These are phyloP conservation scores for Vinca minor DNA, from an alignment of 257 asterid species.

Conservation along the genomic window DNA sequence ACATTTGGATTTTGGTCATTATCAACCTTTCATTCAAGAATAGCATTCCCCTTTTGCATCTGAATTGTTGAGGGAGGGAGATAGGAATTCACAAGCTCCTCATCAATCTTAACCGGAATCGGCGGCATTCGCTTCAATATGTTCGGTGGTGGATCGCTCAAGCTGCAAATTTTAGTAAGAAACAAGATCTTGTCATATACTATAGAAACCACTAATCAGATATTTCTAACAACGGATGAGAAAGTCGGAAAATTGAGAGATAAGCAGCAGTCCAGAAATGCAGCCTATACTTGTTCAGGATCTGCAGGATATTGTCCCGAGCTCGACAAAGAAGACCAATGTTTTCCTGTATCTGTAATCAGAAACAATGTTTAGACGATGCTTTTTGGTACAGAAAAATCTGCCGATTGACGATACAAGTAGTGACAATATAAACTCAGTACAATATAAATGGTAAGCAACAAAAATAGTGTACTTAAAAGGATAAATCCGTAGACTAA, in stretches of 20 bases:
- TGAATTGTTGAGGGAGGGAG: slow-evolving; percentile 7
- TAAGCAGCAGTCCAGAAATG: not conserved
- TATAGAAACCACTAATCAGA: no score
- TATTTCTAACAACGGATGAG: not conserved
- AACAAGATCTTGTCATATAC: not conserved
- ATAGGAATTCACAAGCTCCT: slow-evolving; percentile 13
- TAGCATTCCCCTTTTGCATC: slow-evolving; percentile 7
- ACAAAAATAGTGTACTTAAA: no score
- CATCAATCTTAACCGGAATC: slow-evolving; percentile 16
- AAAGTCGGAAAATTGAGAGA: not conserved
- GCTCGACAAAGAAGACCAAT: slow-evolving; percentile 63
- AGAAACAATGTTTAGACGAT: not conserved
- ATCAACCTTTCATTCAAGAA: no score
- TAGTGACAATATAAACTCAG: not conserved
- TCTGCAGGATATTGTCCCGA: slow-evolving; percentile 64
- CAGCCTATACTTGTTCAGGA: slow-evolving; percentile 52
- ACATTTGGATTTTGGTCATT: no score
- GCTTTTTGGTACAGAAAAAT: not conserved
- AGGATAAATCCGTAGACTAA: no score
- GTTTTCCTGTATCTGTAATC: slow-evolving; percentile 64
- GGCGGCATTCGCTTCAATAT: slow-evolving; percentile 18
- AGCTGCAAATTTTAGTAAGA: slow-evolving; percentile 5
- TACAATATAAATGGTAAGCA: no score
- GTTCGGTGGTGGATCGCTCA: slow-evolving; percentile 8
- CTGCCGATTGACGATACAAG: not conserved